Percentiles rank a stretch among this genome's conserved stretches.
Evolutionary conservation across 768 basidiomycete species (phyloP).

Genomic region (Lentinula lateritia): DNA sequence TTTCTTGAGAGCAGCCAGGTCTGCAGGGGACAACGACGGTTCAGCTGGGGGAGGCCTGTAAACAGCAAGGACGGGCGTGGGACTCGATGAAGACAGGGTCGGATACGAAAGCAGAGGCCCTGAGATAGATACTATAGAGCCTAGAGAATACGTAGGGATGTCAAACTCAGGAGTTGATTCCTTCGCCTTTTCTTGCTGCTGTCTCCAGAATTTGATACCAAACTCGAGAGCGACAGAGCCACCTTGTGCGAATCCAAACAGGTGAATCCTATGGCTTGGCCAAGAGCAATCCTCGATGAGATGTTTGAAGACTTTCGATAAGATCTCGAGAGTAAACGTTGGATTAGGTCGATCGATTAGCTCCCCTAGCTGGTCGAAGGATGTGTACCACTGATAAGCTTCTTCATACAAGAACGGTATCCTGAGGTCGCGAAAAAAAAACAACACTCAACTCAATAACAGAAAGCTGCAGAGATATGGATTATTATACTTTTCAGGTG

Average conservation of each 20-base stretch:
- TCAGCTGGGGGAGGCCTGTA: conserved; percentile 47
- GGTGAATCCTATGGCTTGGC: conserved; percentile 65
- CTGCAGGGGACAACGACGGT: conserved; percentile 35
- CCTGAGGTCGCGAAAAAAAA: conserved; percentile 27
- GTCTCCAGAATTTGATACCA: conserved; percentile 51
- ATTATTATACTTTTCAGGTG: conserved; percentile 59
- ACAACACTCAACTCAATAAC: background rate
- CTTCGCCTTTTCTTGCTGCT: conserved; percentile 11
- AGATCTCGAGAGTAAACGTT: conserved; percentile 52
- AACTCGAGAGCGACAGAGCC: conserved; percentile 73
- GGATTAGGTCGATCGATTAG: conserved; percentile 68
- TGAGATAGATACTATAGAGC: conserved; percentile 61
- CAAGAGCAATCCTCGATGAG: conserved; percentile 60
- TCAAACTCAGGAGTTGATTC: conserved; percentile 6
- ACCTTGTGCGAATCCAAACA: conserved; percentile 88
- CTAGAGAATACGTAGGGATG: conserved; percentile 33
- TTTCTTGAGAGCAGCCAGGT: conserved; percentile 50
- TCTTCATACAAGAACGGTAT: conserved; percentile 76
- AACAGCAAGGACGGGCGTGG: conserved; percentile 60
- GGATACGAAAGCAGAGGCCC: conserved; percentile 80
- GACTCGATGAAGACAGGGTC: conserved; percentile 42
- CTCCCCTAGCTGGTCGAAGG: conserved; percentile 78
- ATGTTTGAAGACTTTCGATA: conserved; percentile 48
- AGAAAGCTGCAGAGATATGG: background rate
- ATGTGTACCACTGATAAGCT: conserved; percentile 82